phyloP scores from a whole-genome alignment of 441 rosid species.

The Caryocar brasiliense region DNA sequence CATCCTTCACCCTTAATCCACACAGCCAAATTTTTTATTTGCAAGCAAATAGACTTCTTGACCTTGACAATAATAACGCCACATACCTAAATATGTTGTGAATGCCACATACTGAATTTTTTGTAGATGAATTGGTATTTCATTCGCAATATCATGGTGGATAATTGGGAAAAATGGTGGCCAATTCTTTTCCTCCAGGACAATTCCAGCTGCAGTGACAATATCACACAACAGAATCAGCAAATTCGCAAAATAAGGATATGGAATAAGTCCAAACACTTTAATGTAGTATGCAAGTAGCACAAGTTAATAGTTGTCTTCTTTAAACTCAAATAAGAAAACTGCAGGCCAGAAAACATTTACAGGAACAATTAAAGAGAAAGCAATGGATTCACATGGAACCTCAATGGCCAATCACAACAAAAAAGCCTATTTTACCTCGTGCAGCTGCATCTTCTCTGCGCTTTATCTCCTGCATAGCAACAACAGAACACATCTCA shows the following conservation, averaged over 20 bases:
- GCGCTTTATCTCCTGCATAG: constrained; percentile 55
- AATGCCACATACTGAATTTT: constrained; percentile 78
- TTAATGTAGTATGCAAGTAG: no score
- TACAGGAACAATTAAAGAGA: no score
- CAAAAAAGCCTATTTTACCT: constrained; percentile 33
- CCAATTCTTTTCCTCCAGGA: constrained; percentile 84
- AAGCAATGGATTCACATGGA: no score
- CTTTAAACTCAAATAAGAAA: no score
- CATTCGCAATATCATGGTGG: constrained; percentile 88
- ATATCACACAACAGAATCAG: not conserved
- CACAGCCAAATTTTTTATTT: no score
- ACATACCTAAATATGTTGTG: constrained; percentile 61
- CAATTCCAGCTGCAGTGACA: constrained; percentile 83
- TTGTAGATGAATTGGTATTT: constrained; percentile 76
- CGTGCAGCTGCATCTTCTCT: constrained; percentile 85
- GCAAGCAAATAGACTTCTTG: no score
- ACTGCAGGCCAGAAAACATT: no score
- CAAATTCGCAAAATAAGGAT: not conserved
- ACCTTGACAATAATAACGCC: no score
- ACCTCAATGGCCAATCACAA: not conserved
- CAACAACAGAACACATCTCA: constrained; percentile 5
- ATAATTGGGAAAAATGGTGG: constrained; percentile 85
- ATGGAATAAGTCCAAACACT: not conserved
- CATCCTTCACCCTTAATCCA: no score
- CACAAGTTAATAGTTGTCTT: no score